A percentile compares a stretch with the other conserved stretches of the same genome.
These are phyloP conservation scores for Helichrysum umbraculigerum DNA, from an alignment of 129 eudicot genomes.

Conservation along the genomic window DNA sequence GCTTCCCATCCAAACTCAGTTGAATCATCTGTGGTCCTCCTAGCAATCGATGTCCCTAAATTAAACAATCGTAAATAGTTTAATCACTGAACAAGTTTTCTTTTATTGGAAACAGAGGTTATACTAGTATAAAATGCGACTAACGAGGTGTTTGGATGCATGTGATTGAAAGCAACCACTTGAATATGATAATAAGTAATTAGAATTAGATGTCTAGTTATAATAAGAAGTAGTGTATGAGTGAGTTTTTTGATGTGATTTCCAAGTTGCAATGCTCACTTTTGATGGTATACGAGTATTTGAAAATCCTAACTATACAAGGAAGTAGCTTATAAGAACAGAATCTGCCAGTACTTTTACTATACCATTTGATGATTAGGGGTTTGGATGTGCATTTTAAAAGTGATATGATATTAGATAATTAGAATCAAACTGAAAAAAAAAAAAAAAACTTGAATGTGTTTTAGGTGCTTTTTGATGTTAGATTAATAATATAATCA, in stretches of 20 bases:
- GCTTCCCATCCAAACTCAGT: conserved; percentile 87
- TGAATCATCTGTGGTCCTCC: conserved; percentile 99
- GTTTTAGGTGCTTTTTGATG: too few relatives aligned
- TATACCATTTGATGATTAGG: too few relatives aligned
- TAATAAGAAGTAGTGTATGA: neutral
- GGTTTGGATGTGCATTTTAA: too few relatives aligned
- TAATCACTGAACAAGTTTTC: neutral
- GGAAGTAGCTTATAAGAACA: neutral
- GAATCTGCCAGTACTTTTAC: too few relatives aligned
- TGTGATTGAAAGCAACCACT: neutral
- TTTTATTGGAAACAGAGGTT: neutral
- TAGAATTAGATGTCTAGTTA: neutral
- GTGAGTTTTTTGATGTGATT: neutral
- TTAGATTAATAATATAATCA: too few relatives aligned
- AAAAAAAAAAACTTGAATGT: too few relatives aligned
- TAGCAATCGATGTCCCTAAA: conserved; percentile 73
- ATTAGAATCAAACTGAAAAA: too few relatives aligned
- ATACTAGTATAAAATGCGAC: neutral
- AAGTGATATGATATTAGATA: too few relatives aligned
- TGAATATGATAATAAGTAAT: neutral
- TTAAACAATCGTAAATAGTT: neutral
- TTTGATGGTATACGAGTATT: neutral
- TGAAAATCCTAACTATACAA: neutral
- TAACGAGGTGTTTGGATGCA: neutral
- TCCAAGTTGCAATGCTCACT: neutral